Conservation (phyloP, 306 rosid species). For the Quercus suber region DNA sequence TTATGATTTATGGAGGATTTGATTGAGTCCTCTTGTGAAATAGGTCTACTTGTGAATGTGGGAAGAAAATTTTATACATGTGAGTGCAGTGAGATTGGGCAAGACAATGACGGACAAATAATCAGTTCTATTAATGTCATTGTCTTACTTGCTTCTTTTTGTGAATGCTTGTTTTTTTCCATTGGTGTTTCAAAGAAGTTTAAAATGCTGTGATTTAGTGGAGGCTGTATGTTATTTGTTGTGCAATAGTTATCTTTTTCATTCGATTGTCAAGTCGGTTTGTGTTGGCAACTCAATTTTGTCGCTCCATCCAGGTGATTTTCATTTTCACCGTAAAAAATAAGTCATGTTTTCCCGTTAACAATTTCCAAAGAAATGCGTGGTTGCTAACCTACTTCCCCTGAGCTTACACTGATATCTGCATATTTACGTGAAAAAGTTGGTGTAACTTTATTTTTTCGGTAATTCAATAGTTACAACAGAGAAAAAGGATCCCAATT, state of each 20-base stretch:
- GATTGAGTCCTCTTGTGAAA: conserved; percentile 43
- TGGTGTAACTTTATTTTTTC: too few species aligned
- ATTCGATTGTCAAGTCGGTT: neutral
- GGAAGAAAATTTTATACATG: conserved; percentile 38
- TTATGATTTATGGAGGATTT: conserved; percentile 39
- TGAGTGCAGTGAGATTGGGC: conserved; percentile 25
- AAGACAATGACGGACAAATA: conserved; percentile 12
- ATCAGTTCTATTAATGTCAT: conserved; percentile 1
- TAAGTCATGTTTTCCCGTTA: neutral
- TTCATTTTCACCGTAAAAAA: neutral
- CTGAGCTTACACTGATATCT: neutral
- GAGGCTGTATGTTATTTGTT: neutral
- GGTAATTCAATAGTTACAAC: too few species aligned
- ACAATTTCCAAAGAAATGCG: too few species aligned
- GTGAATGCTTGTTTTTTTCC: neutral
- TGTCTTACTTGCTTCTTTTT: neutral
- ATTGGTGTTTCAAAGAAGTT: neutral
- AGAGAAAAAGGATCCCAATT: too few species aligned
- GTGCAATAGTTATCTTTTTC: neutral
- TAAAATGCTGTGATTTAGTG: neutral
- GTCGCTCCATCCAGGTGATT: neutral
- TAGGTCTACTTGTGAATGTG: conserved; percentile 20
- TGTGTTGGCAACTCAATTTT: neutral
- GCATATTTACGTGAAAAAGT: neutral
- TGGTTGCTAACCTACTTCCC: neutral